phyloP scores from a whole-genome alignment of 768 basidiomycete genomes.

The Xerocomellus dryophilus region DNA sequence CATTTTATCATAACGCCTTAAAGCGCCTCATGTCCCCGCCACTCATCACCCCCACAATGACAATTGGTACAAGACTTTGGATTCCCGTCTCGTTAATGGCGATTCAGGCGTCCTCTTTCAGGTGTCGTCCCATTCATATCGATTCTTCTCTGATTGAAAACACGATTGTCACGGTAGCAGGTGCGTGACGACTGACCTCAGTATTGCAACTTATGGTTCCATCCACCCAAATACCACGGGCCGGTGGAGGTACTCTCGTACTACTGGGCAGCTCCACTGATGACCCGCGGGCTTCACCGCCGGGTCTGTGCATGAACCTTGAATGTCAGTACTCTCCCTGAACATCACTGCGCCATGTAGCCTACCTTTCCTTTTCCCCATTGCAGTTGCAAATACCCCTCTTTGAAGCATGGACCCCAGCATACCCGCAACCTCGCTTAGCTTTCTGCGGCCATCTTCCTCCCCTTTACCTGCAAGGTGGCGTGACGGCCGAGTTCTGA shows the following conservation, averaged over 20 bases:
- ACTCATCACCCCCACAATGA: slow-evolving; percentile 24
- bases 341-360: slow-evolving; percentile 4
- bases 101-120: slow-evolving; percentile 1
- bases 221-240: slow-evolving; percentile 8
- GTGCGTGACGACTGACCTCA: slow-evolving; percentile 9
- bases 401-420: slow-evolving; percentile 19
- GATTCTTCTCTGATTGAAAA: slow-evolving; percentile 17
- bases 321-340: slow-evolving; percentile 8
- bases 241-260: not conserved
- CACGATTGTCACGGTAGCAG: slow-evolving; percentile 14
- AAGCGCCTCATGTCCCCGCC: slow-evolving; percentile 17
- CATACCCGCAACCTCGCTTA: slow-evolving; percentile 28
- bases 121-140: slow-evolving; percentile 20
- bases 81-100: slow-evolving; percentile 16
- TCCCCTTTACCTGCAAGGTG: slow-evolving; percentile 29
- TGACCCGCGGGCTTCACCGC: not conserved
- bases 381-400: slow-evolving; percentile 16
- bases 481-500: slow-evolving; percentile 19
- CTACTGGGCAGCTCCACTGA: not conserved
- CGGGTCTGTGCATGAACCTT: slow-evolving; percentile 11
- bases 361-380: slow-evolving; percentile 3
- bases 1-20: slow-evolving; percentile 14
- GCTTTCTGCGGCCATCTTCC: slow-evolving; percentile 21
- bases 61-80: slow-evolving; percentile 6
- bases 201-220: not conserved